Evolutionary conservation across 176 grass and related monocot species (phyloP).

Genomic region (Poa pratensis): DNA sequence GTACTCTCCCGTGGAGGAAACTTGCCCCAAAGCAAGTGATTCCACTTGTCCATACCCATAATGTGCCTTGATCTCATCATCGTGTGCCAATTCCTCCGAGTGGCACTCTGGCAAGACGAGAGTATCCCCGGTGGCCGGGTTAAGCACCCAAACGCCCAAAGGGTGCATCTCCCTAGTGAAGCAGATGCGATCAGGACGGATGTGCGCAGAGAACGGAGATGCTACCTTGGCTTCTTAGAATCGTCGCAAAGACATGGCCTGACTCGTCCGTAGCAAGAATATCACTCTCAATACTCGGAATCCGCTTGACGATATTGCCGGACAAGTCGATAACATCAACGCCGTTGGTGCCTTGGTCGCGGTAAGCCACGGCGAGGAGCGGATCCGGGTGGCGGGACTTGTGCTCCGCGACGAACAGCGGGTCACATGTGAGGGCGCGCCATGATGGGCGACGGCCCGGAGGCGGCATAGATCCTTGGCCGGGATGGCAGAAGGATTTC

Average conservation of each 20-base stretch:
- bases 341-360: neutral
- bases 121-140: neutral
- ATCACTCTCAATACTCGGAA: neutral
- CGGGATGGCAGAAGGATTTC: neutral
- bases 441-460: constrained; percentile 4
- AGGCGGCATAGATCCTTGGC: constrained; percentile 28
- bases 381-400: neutral
- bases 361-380: constrained; percentile 5
- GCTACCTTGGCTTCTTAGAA: neutral
- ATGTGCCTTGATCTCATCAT: neutral
- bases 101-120: neutral
- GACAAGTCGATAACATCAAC: neutral
- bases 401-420: neutral
- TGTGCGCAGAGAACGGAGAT: neutral
- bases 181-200: neutral
- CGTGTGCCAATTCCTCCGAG: neutral
- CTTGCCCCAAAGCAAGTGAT: neutral
- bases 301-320: neutral
- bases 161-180: neutral
- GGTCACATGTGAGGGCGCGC: neutral
- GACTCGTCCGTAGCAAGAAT: neutral
- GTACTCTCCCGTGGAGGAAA: neutral
- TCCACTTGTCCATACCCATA: neutral
- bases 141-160: neutral
- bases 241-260: neutral